Conservation (phyloP, 2,329 filamentous ascomycete species). For the Aureobasidium mangrovei region DNA sequence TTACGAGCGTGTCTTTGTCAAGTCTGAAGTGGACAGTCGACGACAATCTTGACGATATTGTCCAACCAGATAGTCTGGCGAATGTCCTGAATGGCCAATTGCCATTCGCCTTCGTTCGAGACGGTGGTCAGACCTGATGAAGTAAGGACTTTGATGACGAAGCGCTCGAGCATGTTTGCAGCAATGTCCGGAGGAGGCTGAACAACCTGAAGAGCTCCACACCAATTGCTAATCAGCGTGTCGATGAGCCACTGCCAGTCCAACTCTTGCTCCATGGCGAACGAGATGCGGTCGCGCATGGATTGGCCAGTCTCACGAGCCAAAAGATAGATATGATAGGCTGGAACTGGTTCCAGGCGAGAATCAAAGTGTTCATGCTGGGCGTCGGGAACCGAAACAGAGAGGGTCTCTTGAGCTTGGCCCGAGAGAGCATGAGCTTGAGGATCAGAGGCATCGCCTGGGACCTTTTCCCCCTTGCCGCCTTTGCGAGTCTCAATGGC, state of each 20-base stretch:
- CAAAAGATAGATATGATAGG: conserved; percentile 10
- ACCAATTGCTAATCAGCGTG: conserved; percentile 9
- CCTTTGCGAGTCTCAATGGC: conserved; percentile 47
- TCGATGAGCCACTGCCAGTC: conserved; percentile 7
- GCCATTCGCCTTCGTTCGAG: conserved; percentile 10
- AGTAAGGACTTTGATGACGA: conserved; percentile 12
- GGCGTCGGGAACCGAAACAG: background rate
- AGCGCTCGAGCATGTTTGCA: conserved; percentile 3
- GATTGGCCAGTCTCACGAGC: background rate
- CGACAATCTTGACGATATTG: conserved; percentile 8
- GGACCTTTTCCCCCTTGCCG: conserved; percentile 10
- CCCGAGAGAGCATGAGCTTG: background rate
- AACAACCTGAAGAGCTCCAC: background rate
- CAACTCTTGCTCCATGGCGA: background rate
- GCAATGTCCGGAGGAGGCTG: conserved; percentile 9
- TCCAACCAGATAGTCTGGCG: conserved; percentile 14
- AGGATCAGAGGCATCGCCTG: background rate
- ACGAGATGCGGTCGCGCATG: conserved; percentile 8
- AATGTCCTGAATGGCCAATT: conserved; percentile 5
- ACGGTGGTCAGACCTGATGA: conserved; percentile 12
- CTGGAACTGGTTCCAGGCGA: background rate
- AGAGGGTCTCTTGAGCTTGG: background rate
- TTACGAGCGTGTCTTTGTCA: background rate
- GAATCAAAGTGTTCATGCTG: background rate
- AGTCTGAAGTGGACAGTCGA: background rate